phyloP scores from a whole-genome alignment of 805 yeast genomes.

The Spathaspora gorwiae region DNA sequence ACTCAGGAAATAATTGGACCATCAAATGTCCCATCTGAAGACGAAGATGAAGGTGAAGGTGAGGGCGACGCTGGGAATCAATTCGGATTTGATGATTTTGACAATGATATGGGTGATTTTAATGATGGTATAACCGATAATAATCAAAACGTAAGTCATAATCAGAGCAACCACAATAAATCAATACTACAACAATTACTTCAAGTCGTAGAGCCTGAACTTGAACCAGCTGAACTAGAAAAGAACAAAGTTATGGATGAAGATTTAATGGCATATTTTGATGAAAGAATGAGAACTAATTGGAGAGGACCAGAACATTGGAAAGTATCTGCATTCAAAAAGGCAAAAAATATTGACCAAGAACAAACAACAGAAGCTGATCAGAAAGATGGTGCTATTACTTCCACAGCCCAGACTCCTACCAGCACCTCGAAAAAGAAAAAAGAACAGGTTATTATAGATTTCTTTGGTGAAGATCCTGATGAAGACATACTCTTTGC shows the following conservation, averaged over 20 bases:
- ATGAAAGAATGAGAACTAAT: constrained; percentile 58
- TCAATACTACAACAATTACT: constrained; percentile 8
- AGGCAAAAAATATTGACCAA: constrained; percentile 23
- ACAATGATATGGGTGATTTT: constrained; percentile 16
- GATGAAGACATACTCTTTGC: constrained; percentile 33
- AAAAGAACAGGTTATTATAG: constrained; percentile 21
- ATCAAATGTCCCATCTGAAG: not conserved
- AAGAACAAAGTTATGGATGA: constrained; percentile 40
- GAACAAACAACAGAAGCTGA: constrained; percentile 4
- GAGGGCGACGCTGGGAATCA: not conserved
- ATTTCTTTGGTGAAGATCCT: constrained; percentile 29
- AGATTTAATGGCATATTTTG: constrained; percentile 77
- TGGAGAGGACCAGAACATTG: constrained; percentile 95
- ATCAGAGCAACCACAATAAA: constrained; percentile 2
- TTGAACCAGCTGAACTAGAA: constrained; percentile 5
- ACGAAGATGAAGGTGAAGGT: constrained; percentile 9
- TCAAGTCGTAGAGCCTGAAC: constrained; percentile 6
- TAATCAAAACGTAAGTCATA: not conserved
- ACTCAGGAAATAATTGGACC: not conserved
- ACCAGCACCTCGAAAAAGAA: constrained; percentile 11
- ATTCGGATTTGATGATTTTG: constrained; percentile 14
- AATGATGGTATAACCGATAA: constrained; percentile 11
- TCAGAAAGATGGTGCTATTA: not conserved
- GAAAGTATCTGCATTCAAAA: constrained; percentile 66
- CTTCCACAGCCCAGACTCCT: not conserved